Conservation (phyloP, 805 yeast species). For the Candida chauliodis region DNA sequence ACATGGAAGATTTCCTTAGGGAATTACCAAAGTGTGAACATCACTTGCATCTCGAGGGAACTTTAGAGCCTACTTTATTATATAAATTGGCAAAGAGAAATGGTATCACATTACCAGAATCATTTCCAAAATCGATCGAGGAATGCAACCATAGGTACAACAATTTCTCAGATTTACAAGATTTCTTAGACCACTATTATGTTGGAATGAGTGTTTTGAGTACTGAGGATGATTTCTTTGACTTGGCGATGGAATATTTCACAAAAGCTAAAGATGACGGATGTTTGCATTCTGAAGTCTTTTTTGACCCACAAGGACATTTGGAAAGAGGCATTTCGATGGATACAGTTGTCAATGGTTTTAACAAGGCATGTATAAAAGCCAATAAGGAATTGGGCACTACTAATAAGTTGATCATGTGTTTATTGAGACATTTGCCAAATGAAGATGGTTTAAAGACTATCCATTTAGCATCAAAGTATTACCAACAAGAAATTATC, state of each 20-base stretch:
- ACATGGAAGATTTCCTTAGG: conserved; percentile 49
- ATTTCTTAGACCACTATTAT: conserved; percentile 74
- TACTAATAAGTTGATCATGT: conserved; percentile 73
- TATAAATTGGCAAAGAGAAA: conserved; percentile 69
- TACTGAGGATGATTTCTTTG: conserved; percentile 68
- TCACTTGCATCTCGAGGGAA: conserved; percentile 82
- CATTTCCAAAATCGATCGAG: conserved; percentile 58
- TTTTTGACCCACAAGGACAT: conserved; percentile 86
- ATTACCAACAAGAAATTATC: conserved; percentile 54
- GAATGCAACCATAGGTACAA: conserved; percentile 58
- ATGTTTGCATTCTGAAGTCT: conserved; percentile 67
- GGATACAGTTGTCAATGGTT: conserved; percentile 61
- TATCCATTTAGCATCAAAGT: conserved; percentile 49
- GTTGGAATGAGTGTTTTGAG: conserved; percentile 77
- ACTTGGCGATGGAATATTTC: conserved; percentile 74
- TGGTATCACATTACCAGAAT: conserved; percentile 53
- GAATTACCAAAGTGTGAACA: conserved; percentile 87
- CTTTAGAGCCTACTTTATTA: conserved; percentile 70
- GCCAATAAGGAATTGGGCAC: conserved; percentile 61
- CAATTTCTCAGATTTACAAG: conserved; percentile 66
- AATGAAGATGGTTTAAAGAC: conserved; percentile 55
- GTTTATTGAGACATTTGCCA: conserved; percentile 74
- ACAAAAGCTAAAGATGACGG: conserved; percentile 56
- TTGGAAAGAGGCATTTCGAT: conserved; percentile 60
- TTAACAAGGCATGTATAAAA: conserved; percentile 60